Evolutionary conservation across 164 flowering plant species (phyloP), one percentile per base, ranked within the genome.

Genomic region (Akebia trifoliata): DNA sequence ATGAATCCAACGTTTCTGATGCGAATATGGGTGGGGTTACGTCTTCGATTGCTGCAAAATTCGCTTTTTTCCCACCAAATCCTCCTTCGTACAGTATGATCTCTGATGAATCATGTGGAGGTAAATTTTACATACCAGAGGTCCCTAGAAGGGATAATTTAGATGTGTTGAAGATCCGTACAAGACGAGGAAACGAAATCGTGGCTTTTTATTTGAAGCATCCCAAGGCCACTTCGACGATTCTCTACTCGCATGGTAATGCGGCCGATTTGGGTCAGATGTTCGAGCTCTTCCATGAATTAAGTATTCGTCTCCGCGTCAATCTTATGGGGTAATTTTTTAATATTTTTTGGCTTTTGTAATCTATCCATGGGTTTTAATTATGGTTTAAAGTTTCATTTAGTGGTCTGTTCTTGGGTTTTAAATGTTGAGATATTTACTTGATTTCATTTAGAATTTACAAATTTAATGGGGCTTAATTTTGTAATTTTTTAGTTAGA

Each of bases 181-280:
- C 87, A 1, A 71, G 82, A 4, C 70, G 91, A 0, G 94, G 96
- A 3, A 78, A 82, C 54, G 86, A 86, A 0, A 74, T 89, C 63
- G 83, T 86, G 9, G 86, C 91, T 20, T 67, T 89, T 4, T 75
- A 86, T 56, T 63, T 89, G 9, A 75, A 54, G 57, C 75, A 86
- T 44, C 89, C 82, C 1, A 80, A 65, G 47, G 89, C 97, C 1
- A 61, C 78, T 0, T 71, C 78, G 1, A 89, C 97, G 4, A 31
- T 89, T 28, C 75, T 89, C 11, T 86, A 89, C 57, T 86, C 94
- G n/a, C 96, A 89, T 53, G 90, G 96, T n/a, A 88, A 88, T 62
- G 96, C 96, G 0, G 93, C 96, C 3, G 96, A 88, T 69, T 73
- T 89, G 69, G 94, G 97, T 8, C 97, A 86, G 79, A 81, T 89